phyloP scores from a whole-genome alignment of 2,329 filamentous ascomycete genomes.

The Grosmannia huntii region DNA sequence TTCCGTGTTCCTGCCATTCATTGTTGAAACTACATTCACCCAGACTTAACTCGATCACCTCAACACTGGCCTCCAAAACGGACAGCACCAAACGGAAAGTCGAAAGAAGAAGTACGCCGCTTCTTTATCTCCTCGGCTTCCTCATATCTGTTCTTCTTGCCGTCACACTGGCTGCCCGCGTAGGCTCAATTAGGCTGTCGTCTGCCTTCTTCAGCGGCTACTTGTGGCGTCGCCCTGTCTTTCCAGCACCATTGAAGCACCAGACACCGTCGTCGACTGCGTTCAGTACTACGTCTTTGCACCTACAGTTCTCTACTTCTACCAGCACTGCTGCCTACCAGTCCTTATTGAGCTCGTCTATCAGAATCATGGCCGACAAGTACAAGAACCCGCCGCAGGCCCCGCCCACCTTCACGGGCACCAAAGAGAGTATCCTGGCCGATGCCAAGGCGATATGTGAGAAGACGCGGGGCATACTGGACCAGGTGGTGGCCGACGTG shows the following conservation, averaged over 20 bases:
- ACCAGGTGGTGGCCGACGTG: constrained; percentile 53
- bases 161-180: constrained; percentile 56
- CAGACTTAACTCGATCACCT: not conserved
- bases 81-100: constrained; percentile 11
- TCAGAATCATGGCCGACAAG: constrained; percentile 48
- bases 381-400: constrained; percentile 66
- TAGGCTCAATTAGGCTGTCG: constrained; percentile 36
- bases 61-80: constrained; percentile 25
- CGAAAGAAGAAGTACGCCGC: constrained; percentile 7
- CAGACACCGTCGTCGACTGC: not conserved
- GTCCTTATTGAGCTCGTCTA: constrained; percentile 23
- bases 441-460: constrained; percentile 57
- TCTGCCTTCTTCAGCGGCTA: constrained; percentile 20
- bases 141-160: constrained; percentile 40
- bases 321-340: constrained; percentile 18
- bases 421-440: constrained; percentile 52
- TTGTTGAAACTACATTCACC: not conserved
- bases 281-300: not conserved
- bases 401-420: constrained; percentile 66
- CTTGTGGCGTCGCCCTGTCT: not conserved
- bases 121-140: constrained; percentile 33
- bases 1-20: not conserved
- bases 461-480: constrained; percentile 47
- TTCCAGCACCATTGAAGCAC: constrained; percentile 4
- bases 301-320: constrained; percentile 10